These are phyloP conservation scores for Diaporthe destruens DNA, from an alignment of 2,329 filamentous ascomycete genomes.

Conservation along the genomic window DNA sequence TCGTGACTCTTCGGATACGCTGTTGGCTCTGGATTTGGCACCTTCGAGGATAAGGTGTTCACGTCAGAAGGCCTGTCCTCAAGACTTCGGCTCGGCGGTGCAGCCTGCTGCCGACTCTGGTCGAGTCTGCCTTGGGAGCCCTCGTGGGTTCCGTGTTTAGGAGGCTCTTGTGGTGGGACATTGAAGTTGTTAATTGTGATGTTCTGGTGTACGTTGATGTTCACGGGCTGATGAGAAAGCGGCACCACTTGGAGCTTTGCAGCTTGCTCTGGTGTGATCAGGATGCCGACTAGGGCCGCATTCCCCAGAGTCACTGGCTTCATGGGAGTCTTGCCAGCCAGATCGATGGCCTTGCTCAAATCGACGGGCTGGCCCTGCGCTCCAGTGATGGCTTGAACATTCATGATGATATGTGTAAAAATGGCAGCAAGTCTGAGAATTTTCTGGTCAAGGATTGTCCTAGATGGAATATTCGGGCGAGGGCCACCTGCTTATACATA, in stretches of 20 bases:
- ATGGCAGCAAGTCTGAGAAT: neutral
- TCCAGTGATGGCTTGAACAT: too few species aligned
- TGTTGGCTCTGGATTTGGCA: too few species aligned
- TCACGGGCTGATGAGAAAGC: neutral
- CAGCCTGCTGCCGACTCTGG: too few species aligned
- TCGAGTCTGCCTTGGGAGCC: too few species aligned
- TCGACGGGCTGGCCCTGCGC: neutral
- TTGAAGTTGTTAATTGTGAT: neutral
- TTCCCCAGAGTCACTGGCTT: neutral
- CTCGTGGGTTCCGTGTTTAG: neutral
- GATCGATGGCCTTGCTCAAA: neutral
- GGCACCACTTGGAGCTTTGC: too few species aligned
- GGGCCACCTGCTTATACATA: slow-evolving; percentile 1
- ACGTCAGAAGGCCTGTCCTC: neutral
- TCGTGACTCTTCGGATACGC: neutral
- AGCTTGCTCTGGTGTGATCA: neutral
- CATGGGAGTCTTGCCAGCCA: neutral
- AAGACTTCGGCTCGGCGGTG: neutral
- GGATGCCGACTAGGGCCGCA: neutral
- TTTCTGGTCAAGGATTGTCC: neutral
- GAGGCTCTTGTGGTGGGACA: neutral
- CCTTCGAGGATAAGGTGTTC: too few species aligned
- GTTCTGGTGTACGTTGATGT: neutral
- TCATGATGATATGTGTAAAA: neutral
- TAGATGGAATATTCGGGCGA: neutral